A percentile compares a stretch with the other conserved stretches of the same genome.
These are phyloP conservation scores for Penicillium hesseltinei DNA, from an alignment of 2,329 filamentous ascomycete species.

Conservation along the genomic window DNA sequence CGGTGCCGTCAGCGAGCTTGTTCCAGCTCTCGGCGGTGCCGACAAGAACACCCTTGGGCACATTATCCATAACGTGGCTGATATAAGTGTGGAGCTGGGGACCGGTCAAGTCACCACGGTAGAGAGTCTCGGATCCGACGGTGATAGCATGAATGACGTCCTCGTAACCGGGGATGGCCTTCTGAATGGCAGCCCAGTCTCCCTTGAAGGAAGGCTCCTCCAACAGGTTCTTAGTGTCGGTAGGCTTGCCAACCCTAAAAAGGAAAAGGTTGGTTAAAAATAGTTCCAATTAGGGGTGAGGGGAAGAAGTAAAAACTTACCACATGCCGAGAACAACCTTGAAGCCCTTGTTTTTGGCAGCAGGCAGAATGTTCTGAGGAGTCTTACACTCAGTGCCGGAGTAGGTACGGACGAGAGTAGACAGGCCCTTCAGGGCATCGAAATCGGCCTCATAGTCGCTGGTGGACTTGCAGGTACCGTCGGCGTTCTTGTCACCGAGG, in stretches of 20 bases:
- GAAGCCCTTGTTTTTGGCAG: constrained; percentile 63
- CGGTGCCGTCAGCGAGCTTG: constrained; percentile 67
- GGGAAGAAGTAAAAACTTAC: constrained; percentile 42
- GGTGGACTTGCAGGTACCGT: constrained; percentile 61
- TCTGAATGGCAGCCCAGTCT: constrained; percentile 59
- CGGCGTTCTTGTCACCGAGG: constrained; percentile 62
- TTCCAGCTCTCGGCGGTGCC: constrained; percentile 74
- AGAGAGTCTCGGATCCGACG: constrained; percentile 68
- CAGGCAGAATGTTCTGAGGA: constrained; percentile 62
- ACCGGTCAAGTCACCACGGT: constrained; percentile 66
- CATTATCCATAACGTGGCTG: constrained; percentile 58
- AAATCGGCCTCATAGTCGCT: constrained; percentile 66
- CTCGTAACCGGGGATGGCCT: constrained; percentile 45
- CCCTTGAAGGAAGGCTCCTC: constrained; percentile 52
- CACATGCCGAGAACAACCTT: constrained; percentile 70
- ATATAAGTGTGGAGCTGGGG: constrained; percentile 61
- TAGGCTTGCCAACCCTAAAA: constrained; percentile 23
- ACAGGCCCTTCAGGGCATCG: constrained; percentile 54
- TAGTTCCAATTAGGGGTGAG: neutral
- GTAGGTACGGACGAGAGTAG: constrained; percentile 65
- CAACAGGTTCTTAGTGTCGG: constrained; percentile 40
- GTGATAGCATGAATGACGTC: constrained; percentile 66
- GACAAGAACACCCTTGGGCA: constrained; percentile 52
- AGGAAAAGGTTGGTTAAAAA: neutral
- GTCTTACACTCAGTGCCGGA: constrained; percentile 65